Evolutionary conservation across 2,329 filamentous ascomycete genomes (phyloP).

Genomic region (Alternaria conjuncta): DNA sequence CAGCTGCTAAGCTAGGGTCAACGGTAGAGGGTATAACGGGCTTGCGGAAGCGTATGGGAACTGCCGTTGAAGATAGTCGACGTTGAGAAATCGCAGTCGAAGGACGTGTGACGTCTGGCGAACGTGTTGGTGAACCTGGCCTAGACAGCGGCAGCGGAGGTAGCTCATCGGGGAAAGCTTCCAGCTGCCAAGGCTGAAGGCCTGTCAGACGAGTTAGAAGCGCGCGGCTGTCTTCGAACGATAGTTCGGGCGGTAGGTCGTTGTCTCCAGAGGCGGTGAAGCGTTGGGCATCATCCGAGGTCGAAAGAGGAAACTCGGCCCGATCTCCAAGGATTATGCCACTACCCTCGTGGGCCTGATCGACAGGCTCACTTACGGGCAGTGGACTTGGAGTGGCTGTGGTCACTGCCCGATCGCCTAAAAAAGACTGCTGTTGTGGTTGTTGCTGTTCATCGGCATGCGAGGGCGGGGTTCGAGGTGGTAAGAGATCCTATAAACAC

Average conservation of each 20-base stretch:
- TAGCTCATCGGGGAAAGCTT: constrained; percentile 45
- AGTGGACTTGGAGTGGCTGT: constrained; percentile 49
- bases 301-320: constrained; percentile 39
- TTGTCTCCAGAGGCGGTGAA: constrained; percentile 24
- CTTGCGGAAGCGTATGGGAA: constrained; percentile 63
- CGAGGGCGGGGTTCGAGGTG: constrained; percentile 32
- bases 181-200: constrained; percentile 43
- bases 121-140: constrained; percentile 37
- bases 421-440: constrained; percentile 64
- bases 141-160: constrained; percentile 41
- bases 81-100: constrained; percentile 26
- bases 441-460: constrained; percentile 38
- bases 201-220: constrained; percentile 45
- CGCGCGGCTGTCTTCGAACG: constrained; percentile 42
- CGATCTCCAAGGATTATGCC: constrained; percentile 43
- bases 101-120: constrained; percentile 31
- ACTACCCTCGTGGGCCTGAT: constrained; percentile 31
- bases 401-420: constrained; percentile 68
- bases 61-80: constrained; percentile 53
- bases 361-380: constrained; percentile 49
- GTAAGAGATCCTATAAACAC: constrained; percentile 40
- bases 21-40: constrained; percentile 54
- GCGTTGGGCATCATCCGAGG: constrained; percentile 32
- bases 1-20: constrained; percentile 37
- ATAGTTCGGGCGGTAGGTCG: constrained; percentile 37